Percentiles rank a stretch among this genome's conserved stretches.
phyloP scores from a whole-genome alignment of 768 basidiomycete species.

The Rhodosporidiobolus odoratus region DNA sequence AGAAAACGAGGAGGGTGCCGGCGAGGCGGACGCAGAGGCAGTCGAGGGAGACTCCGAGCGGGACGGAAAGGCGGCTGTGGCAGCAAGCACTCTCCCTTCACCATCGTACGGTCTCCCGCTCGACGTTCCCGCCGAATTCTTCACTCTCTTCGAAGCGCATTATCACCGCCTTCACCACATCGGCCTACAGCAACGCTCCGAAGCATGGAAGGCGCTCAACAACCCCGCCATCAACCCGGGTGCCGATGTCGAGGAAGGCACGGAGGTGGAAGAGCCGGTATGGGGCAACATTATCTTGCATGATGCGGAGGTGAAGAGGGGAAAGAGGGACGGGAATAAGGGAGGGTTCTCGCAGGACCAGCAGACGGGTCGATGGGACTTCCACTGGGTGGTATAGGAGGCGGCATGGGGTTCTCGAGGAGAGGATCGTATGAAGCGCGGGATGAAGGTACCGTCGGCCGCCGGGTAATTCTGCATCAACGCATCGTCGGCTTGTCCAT shows the following conservation, averaged over 20 bases:
- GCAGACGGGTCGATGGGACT: not conserved
- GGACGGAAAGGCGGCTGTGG: not conserved
- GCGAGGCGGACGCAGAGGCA: not conserved
- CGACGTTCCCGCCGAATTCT: not conserved
- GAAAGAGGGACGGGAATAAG: not conserved
- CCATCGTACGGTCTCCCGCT: not conserved
- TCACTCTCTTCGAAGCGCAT: not conserved
- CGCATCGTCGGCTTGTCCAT: too few species aligned
- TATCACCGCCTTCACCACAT: not conserved
- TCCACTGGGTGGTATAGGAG: constrained; percentile 1
- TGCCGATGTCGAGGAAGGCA: not conserved
- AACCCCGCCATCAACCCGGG: not conserved
- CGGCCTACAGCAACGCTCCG: not conserved
- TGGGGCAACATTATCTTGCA: not conserved
- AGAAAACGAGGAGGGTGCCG: not conserved
- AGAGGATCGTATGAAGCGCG: too few species aligned
- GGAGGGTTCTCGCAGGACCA: not conserved
- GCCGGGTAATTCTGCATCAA: too few species aligned
- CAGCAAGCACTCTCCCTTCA: too few species aligned
- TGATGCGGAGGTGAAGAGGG: not conserved
- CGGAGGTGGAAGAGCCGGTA: not conserved
- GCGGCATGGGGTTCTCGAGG: too few species aligned
- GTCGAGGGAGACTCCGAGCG: not conserved
- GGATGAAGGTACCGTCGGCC: too few species aligned
- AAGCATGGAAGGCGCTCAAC: not conserved